Conservation (phyloP, 2,329 filamentous ascomycete species). For the Colletotrichum brevisporum region DNA sequence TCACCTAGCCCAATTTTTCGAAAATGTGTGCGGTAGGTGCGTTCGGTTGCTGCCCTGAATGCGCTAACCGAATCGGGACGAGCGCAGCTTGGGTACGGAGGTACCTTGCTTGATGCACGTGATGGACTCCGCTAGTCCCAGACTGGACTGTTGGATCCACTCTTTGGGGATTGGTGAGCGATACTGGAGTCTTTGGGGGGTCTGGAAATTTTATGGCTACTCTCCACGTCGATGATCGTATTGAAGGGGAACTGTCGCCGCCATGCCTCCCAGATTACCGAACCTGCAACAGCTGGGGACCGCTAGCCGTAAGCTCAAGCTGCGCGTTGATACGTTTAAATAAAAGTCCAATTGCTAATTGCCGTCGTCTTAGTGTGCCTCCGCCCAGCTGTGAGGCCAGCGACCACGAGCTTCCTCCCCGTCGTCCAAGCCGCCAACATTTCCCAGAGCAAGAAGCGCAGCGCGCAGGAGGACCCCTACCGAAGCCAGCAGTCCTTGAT, state of each 20-base stretch:
- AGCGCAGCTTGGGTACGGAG: neutral
- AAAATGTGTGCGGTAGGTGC: slow-evolving; percentile 33
- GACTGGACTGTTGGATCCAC: slow-evolving; percentile 19
- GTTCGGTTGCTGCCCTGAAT: slow-evolving; percentile 27
- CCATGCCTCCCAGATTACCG: slow-evolving; percentile 78
- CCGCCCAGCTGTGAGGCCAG: slow-evolving; percentile 63
- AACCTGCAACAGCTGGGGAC: slow-evolving; percentile 71
- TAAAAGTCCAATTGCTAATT: slow-evolving; percentile 44
- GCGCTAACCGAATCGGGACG: slow-evolving; percentile 17
- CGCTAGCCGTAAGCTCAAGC: slow-evolving; percentile 67
- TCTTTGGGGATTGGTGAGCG: slow-evolving; percentile 15
- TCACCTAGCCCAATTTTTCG: slow-evolving; percentile 21
- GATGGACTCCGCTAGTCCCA: slow-evolving; percentile 43
- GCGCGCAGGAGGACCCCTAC: slow-evolving; percentile 84
- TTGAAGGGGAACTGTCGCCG: slow-evolving; percentile 47
- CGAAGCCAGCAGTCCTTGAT: slow-evolving; percentile 84
- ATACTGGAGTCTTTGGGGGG: slow-evolving; percentile 5
- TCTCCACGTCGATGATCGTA: slow-evolving; percentile 36
- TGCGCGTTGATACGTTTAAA: neutral
- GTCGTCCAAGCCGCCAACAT: slow-evolving; percentile 76
- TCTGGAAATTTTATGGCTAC: slow-evolving; percentile 40
- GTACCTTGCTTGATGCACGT: slow-evolving; percentile 48
- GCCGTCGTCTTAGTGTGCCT: slow-evolving; percentile 66
- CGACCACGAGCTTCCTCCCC: slow-evolving; percentile 67
- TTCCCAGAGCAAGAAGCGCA: slow-evolving; percentile 72